Evolutionary conservation across 2,329 filamentous ascomycete genomes (phyloP).

Genomic region (Aspergillus transmontanensis): DNA sequence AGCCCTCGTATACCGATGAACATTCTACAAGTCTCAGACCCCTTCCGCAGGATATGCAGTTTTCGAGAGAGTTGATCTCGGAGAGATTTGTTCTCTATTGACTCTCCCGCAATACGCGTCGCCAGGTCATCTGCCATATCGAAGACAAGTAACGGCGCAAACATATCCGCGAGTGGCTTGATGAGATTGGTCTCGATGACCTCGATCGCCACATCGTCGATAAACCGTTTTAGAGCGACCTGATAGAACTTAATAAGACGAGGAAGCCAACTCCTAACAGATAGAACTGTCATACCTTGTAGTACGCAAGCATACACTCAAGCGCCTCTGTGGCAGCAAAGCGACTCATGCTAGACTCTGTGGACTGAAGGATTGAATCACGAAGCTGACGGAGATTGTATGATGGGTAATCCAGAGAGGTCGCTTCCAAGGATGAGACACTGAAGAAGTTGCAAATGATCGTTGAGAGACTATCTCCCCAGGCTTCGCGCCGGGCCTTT

Average conservation of each 20-base stretch:
- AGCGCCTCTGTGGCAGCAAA: constrained; percentile 42
- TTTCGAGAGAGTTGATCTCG: constrained; percentile 31
- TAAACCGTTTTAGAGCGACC: constrained; percentile 45
- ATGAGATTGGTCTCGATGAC: constrained; percentile 41
- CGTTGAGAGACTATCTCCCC: constrained; percentile 12
- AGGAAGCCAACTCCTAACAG: background rate
- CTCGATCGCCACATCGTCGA: constrained; percentile 44
- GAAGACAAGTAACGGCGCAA: constrained; percentile 27
- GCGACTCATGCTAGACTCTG: constrained; percentile 38
- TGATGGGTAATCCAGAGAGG: background rate
- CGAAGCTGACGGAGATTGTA: constrained; percentile 17
- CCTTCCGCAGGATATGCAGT: constrained; percentile 37
- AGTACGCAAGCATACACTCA: constrained; percentile 48
- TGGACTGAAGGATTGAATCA: constrained; percentile 19
- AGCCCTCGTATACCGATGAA: constrained; percentile 8
- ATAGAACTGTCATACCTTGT: constrained; percentile 39
- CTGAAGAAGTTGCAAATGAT: constrained; percentile 18
- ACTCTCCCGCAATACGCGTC: constrained; percentile 27
- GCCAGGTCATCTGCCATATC: constrained; percentile 23
- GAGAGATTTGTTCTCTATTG: constrained; percentile 16
- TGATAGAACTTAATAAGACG: constrained; percentile 18
- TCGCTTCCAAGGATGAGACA: background rate
- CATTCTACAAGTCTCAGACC: constrained; percentile 50
- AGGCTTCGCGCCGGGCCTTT: constrained; percentile 21
- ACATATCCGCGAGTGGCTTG: constrained; percentile 28